phyloP scores from a whole-genome alignment of 108 stramenopile species.

The Hondaea fermentalgiana region DNA sequence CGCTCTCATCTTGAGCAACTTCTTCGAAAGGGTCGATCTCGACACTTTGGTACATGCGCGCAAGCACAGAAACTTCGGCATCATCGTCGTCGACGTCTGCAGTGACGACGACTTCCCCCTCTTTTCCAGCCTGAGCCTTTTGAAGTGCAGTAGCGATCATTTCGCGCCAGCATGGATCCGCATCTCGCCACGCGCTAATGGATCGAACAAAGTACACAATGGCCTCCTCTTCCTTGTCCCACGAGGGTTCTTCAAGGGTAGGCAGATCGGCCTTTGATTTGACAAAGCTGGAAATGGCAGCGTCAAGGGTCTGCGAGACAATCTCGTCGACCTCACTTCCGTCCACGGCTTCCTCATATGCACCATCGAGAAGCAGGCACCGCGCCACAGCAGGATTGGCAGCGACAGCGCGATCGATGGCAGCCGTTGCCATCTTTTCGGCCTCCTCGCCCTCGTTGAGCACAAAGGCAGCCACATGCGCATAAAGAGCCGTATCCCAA shows the following conservation, averaged over 20 bases:
- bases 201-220: not conserved
- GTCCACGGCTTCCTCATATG: not conserved
- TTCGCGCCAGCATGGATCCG: not conserved
- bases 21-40: not conserved
- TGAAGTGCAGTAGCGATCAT: not conserved
- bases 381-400: not conserved
- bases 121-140: too few species aligned
- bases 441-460: not conserved
- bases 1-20: not conserved
- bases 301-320: not conserved
- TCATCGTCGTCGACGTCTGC: not conserved
- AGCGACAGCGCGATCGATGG: not conserved
- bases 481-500: not conserved
- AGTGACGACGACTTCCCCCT: too few species aligned
- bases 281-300: not conserved
- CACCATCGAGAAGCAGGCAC: not conserved
- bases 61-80: not conserved
- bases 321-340: not conserved
- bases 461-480: not conserved
- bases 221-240: not conserved
- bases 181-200: not conserved
- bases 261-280: not conserved
- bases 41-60: not conserved
- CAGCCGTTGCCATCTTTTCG: not conserved
- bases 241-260: not conserved